Conservation (phyloP, 345 rosid genomes). For the Brassica napus region Da-Ae NC_063441.1:11233001-11233500, state of each 20-base stretch:
- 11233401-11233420: not conserved
- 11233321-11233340: not conserved
- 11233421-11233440: not conserved
- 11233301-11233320: not conserved
- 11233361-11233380: not conserved
- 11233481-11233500: not conserved
- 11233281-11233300: not conserved
- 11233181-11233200: slow-evolving; percentile 17
- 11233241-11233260: not conserved
- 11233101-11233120: not conserved
- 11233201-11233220: not conserved
- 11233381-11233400: not conserved
- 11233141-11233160: slow-evolving; percentile 15
- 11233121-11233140: not conserved
- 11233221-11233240: not conserved
- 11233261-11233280: not conserved
- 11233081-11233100: not conserved
- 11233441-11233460: slow-evolving; percentile 71
- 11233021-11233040: not conserved
- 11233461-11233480: slow-evolving; percentile 74
- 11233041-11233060: not conserved
- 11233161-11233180: slow-evolving; percentile 21
- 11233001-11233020: not conserved
- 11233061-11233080: not conserved
- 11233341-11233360: not conserved